These are phyloP conservation scores for Azolla pinnata DNA, from an alignment of 75 land plant species.

Conservation along the genomic window DNA sequence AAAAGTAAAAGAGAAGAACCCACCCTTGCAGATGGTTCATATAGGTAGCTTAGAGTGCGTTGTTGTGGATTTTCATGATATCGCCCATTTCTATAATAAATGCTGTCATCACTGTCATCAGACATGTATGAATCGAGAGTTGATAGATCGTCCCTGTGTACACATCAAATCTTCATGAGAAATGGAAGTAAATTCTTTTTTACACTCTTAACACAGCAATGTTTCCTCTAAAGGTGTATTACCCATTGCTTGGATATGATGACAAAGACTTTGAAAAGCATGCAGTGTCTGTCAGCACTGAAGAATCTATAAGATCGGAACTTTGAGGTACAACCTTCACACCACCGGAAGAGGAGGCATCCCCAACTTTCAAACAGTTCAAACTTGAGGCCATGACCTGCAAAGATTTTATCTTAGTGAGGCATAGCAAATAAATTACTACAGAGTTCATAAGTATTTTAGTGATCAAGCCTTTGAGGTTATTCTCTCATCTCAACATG, in stretches of 20 bases:
- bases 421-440: no score
- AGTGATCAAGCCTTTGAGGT: no score
- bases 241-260: conserved; percentile 28
- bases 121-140: conserved; percentile 85
- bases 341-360: conserved; percentile 43
- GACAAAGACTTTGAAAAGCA: conserved; percentile 36
- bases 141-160: conserved; percentile 60
- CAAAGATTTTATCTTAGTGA: no score
- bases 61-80: conserved; percentile 26
- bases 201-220: no score
- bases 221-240: conserved; percentile 5
- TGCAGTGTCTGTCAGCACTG: conserved; percentile 52
- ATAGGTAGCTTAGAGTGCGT: conserved; percentile 21
- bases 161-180: no score
- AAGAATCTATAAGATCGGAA: conserved; percentile 29
- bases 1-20: no score
- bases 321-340: conserved; percentile 39
- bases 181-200: no score
- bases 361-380: conserved; percentile 87
- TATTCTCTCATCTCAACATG: no score
- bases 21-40: conserved; percentile 46
- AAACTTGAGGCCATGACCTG: conserved; percentile 98
- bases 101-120: conserved; percentile 75
- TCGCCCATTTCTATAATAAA: conserved; percentile 39
- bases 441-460: no score